Evolutionary conservation across 768 basidiomycete species (phyloP), one percentile per base, ranked within the genome.

Genomic region (Suillus paluster): DNA sequence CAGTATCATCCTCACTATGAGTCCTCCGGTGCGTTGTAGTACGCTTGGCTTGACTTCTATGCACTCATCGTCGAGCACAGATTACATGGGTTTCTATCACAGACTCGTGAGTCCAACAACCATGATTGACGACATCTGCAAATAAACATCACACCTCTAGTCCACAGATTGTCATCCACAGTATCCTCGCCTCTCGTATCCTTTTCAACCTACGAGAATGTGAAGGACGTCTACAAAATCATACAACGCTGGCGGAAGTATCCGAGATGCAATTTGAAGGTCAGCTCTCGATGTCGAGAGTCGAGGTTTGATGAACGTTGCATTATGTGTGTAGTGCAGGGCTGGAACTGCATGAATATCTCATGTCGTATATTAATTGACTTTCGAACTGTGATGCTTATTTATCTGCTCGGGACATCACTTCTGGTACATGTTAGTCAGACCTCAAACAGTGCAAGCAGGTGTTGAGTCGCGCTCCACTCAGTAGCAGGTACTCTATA

Each of bases 191-290:
- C 36, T 57, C 56, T 9, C 56, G 56, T 12, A 57, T 38, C 2
- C 27, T 57, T 23, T 58, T 58, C 41, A 58, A 58, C 57, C 41
- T 58, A 25, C 57, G 41, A 19, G 38, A 42, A 58, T 14, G 38
- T 39, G 42, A 42, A 42, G 19, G 7, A n/a, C 19, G 15, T 17
- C 17, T 19, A 19, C 19, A 8, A n/a, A 42, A 19, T 42, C 42
- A n/a, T n/a, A n/a, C 7, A 2, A 42, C 42, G 7, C n/a, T 6
- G 7, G 42, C 7, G 7, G 19, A 42, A n/a, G 3, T 42, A n/a
- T n/a, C 42, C n/a, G 42, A 42, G 7, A 42, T 42, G 4, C 19
- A 10, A 19, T 42, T 42, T 5, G 19, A 15, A 17, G 39, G 39
- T 17, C 39, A 41, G 15, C 39, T 3, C 19, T 42, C 17, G 19